Conservation (phyloP, 2,329 filamentous ascomycete genomes). For the Diplodia corticola region DNA sequence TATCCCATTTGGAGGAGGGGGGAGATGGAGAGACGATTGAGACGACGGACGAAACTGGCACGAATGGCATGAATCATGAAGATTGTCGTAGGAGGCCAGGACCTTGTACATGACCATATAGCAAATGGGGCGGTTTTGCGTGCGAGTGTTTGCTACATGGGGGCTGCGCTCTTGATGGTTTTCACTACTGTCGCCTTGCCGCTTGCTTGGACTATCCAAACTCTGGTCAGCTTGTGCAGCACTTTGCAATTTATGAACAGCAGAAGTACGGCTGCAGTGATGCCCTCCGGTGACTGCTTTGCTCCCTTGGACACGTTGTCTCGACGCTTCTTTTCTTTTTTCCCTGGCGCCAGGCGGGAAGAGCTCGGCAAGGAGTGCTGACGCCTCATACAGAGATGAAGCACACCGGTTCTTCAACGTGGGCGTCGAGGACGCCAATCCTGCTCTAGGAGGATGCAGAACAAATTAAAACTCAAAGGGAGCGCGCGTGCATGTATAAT, state of each 20-base stretch:
- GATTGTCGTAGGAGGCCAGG: neutral
- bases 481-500: neutral
- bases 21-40: neutral
- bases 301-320: neutral
- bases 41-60: constrained; percentile 1
- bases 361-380: neutral
- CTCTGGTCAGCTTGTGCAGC: neutral
- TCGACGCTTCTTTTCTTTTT: no score
- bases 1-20: neutral
- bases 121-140: constrained; percentile 11
- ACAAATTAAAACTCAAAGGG: neutral
- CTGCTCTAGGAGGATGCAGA: neutral
- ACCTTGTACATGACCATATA: constrained; percentile 7
- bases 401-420: neutral
- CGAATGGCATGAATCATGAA: constrained; percentile 16
- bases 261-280: neutral
- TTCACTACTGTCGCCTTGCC: neutral
- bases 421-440: neutral
- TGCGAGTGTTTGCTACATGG: neutral
- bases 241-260: neutral
- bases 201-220: neutral
- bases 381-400: constrained; percentile 7
- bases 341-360: neutral
- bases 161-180: neutral
- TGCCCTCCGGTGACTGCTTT: no score